phyloP scores from a whole-genome alignment of 768 basidiomycete genomes.

The Boletus edulis region DNA sequence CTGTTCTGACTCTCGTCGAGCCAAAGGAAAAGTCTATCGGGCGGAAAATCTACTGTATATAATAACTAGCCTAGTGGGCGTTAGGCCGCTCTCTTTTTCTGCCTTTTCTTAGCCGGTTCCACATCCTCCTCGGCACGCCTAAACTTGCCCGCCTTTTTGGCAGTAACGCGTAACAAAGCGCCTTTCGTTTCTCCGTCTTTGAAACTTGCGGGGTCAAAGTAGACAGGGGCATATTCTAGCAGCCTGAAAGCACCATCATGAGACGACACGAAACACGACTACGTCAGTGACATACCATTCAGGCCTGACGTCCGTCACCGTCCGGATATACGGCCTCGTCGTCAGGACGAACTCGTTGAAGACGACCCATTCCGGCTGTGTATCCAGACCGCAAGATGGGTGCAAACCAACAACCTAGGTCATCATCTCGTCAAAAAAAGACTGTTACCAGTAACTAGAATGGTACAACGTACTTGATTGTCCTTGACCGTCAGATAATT shows the following conservation, averaged over 20 bases:
- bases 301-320: slow-evolving; percentile 79
- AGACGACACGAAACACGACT: neutral
- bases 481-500: slow-evolving; percentile 93
- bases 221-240: slow-evolving; percentile 57
- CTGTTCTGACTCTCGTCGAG: too few species aligned
- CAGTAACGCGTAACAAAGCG: slow-evolving; percentile 50
- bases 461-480: slow-evolving; percentile 61
- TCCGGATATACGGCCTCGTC: slow-evolving; percentile 84
- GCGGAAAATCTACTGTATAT: neutral
- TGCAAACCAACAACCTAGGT: slow-evolving; percentile 40
- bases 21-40: neutral
- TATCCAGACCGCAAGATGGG: slow-evolving; percentile 84
- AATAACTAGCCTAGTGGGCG: neutral
- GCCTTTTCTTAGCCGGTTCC: slow-evolving; percentile 16
- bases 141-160: slow-evolving; percentile 51
- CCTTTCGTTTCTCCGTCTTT: slow-evolving; percentile 70
- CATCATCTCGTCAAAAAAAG: neutral
- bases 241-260: slow-evolving; percentile 41
- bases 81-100: slow-evolving; percentile 2
- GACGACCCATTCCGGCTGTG: slow-evolving; percentile 87
- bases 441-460: neutral
- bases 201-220: slow-evolving; percentile 70
- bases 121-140: slow-evolving; percentile 8
- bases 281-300: slow-evolving; percentile 66
- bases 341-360: slow-evolving; percentile 97